These are phyloP conservation scores for Pterulicium gracile DNA, from an alignment of 1,284 basidiomycete genomes.

Conservation along the genomic window DNA sequence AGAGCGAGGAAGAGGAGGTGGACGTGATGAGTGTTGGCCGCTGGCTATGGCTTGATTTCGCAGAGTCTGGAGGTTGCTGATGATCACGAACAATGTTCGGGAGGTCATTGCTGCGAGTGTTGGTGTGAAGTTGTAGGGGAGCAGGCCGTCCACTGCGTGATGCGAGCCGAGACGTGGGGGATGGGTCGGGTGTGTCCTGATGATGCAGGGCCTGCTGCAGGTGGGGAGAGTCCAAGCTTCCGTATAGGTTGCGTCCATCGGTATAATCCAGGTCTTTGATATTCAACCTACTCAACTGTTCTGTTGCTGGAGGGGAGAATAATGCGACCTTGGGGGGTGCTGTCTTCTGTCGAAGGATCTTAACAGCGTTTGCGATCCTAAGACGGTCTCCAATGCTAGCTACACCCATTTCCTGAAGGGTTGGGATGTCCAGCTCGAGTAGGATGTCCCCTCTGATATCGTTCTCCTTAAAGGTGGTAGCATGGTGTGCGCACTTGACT, in stretches of 20 bases:
- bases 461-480: conserved; percentile 63
- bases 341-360: conserved; percentile 50
- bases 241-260: conserved; percentile 3
- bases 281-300: conserved; percentile 13
- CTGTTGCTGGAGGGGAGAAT: conserved; percentile 15
- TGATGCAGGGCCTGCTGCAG: conserved; percentile 10
- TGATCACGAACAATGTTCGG: conserved; percentile 53
- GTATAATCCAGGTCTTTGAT: conserved; percentile 10
- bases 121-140: conserved; percentile 49
- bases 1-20: conserved; percentile 18
- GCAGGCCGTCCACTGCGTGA: conserved; percentile 46
- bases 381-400: conserved; percentile 83
- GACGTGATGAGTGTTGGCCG: conserved; percentile 18
- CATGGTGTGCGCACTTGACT: conserved; percentile 63
- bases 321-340: conserved; percentile 21
- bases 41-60: conserved; percentile 17
- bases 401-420: conserved; percentile 84
- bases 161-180: conserved; percentile 18
- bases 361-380: conserved; percentile 77
- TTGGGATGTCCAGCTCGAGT: conserved; percentile 79
- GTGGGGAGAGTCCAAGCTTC: conserved; percentile 9
- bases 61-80: conserved; percentile 40
- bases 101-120: conserved; percentile 39
- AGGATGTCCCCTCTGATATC: conserved; percentile 86
- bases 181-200: conserved; percentile 12